Evolutionary conservation across 257 asterid genomes (phyloP), one percentile per base, ranked within the genome.

Genomic region (Paraleonurus japonicus): DNA sequence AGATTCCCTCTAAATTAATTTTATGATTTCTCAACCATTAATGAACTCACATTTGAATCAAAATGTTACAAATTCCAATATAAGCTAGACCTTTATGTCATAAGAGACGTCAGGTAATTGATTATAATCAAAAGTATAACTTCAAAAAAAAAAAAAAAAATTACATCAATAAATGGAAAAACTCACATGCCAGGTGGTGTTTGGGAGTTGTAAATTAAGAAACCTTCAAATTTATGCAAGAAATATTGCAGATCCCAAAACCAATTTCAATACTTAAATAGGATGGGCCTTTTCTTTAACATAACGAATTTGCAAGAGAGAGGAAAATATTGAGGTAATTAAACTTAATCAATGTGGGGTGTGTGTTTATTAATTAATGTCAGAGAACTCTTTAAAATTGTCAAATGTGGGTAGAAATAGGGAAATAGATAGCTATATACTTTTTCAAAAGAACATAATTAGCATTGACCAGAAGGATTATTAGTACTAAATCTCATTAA

Each of bases 231-330:
- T 43, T 30, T 32, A 13, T 24, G 53, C 51, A 61, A 26, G 20
- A 27, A n/a, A n/a, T n/a, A 41, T 53, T 61, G 83, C 69, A 75
- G 90, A 87, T 90, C 86, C 82, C 88, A 60, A 64, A 78, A 63
- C 20, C 48, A 16, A 39, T 4, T 15, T 37, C 27, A 27, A 32
- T 60, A 22, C 16, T 54, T 54, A 20, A 22, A 4, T 3, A 9
- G 48, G 57, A 43, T 50, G 32, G 32, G 61, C 5, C 27, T 77
- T n/a, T 74, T 75, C 77, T 84, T 69, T 80, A 77, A 81, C 39
- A 20, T 41, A 67, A 69, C 82, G 80, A 81, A 67, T 72, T 79
- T 53, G 27, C 60, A 7, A 55, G 5, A 37, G 17, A 57, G 37
- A 24, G 10, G 24, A 22, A 67, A 17, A 48, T 17, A 19, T 19